Conservation (phyloP, 192 early-diverging fungal species). For the Umbelopsis ramanniana region DNA sequence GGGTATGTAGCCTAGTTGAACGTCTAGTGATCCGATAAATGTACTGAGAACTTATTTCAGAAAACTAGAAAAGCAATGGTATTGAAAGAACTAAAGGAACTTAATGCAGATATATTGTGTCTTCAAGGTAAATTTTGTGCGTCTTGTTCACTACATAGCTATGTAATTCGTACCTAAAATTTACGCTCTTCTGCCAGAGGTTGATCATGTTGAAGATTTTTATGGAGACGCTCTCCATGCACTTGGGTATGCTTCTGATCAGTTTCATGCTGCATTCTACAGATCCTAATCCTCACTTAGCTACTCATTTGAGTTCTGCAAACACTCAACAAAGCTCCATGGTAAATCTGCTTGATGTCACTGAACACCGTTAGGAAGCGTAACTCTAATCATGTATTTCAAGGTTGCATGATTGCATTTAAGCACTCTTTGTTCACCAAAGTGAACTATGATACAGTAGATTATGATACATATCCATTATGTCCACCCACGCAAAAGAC, state of each 20-base stretch:
- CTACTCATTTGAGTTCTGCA: slow-evolving; percentile 23
- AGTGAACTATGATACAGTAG: slow-evolving; percentile 18
- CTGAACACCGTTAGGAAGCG: not conserved
- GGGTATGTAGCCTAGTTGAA: slow-evolving; percentile 25
- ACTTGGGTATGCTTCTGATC: slow-evolving; percentile 29
- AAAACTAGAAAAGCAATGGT: slow-evolving; percentile 43
- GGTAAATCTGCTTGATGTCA: slow-evolving; percentile 19
- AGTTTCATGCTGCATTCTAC: not conserved
- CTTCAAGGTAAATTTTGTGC: slow-evolving; percentile 36
- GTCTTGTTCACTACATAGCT: not conserved
- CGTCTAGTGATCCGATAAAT: not conserved
- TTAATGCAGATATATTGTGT: slow-evolving; percentile 38
- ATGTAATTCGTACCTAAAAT: not conserved
- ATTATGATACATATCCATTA: slow-evolving; percentile 29
- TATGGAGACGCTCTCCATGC: slow-evolving; percentile 27
- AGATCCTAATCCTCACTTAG: not conserved
- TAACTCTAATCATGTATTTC: not conserved
- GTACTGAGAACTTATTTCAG: slow-evolving; percentile 9
- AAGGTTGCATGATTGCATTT: slow-evolving; percentile 38
- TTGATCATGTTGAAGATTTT: slow-evolving; percentile 39
- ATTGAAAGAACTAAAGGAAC: slow-evolving; percentile 35
- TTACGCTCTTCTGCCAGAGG: slow-evolving; percentile 23
- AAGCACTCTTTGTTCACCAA: slow-evolving; percentile 18
- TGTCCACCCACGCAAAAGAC: slow-evolving; percentile 31
- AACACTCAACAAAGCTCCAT: slow-evolving; percentile 39